Base-by-base conservation (phyloP, 495 filamentous ascomycete genomes). In the Aspergillus indologenus region DNA sequence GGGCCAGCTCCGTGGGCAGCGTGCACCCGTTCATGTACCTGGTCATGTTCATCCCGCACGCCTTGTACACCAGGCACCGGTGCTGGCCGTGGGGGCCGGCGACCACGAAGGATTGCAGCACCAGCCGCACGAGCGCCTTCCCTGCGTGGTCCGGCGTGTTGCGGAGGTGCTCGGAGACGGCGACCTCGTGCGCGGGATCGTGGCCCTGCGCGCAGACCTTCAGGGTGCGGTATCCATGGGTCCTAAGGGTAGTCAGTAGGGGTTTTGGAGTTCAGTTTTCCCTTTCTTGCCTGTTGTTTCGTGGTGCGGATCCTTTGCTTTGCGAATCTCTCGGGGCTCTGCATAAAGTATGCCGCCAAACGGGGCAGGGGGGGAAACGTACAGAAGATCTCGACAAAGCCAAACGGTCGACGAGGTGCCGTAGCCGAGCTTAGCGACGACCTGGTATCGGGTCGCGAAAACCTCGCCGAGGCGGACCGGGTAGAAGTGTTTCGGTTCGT, bases 351-450 rank as follows among this genome's bases (percentile, higher is more conserved):
- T n/a, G n/a, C n/a, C n/a, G n/a, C n/a, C n/a, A n/a, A n/a, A n/a
- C n/a, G n/a, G n/a, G n/a, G n/a, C n/a, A n/a, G 26, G 9, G 26
- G 26, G 4, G 9, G 4, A 29, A 9, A 9, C 26, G 26, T 29
- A 29, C 26, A 4, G 51, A 1, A 77, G 66, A 67, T 79, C 72
- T 15, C 63, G 68, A n/a, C 67, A 69, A 15, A 80, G 67, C 77
- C 74, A 83, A 5, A 77, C 70, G 0, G 78, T 81, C 12, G 78
- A 81, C 19, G 46, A 62, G 2, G 65, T 63, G 1, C 78, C 79
- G 63, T 66, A 80, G 18, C 79, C 78, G n/a, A 83, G 64, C 59
- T 83, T 81, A 7, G 65, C 71, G 7, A 76, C 49, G 7, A 76
- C 62, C 50, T 78, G 72, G 57, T 76, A 81, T 46, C 64, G 60